Base-by-base conservation (phyloP, 164 flowering plant genomes). In the Warburgia ugandensis region DNA sequence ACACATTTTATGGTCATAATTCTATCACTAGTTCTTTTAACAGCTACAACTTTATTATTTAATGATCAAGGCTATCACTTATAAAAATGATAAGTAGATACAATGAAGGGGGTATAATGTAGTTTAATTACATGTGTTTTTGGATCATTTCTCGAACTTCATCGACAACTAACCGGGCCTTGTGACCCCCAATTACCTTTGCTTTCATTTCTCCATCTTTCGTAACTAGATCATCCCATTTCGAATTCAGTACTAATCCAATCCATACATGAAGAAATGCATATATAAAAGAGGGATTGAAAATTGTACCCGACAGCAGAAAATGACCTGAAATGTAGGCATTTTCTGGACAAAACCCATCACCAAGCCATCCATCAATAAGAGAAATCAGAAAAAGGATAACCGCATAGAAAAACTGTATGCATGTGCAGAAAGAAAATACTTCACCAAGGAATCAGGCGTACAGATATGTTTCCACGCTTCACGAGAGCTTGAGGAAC, bases 171-270 rank as follows among this genome's bases (percentile, higher is more conserved):
- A 84, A 70, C 99, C 96, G 84, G 25, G 94, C 95, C 56, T 92
- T 80, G 46, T 88, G 94, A 25, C 96, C 96, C 45, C 99, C 95
- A 42, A 88, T 88, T 17, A 92, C 84, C 65, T 92, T 94, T 42
- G 60, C 96, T 66, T 81, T 83, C 86, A 85, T 78, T 55, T 92
- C 95, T 27, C 95, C 96, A 68, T 92, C 99, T 55, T 78, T 81
- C 99, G 88, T 22, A 82, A 10, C 94, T 84, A 73, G 30, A 42
- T n/a, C 38, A 26, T 14, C 38, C 47, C 37, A 30, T 29, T 28
- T 21, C 12, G 14, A 48, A 16, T 9, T 35, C 8, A 28, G n/a
- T 5, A 17, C 6, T 2, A 25, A 19, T 22, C 10, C n/a, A n/a
- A n/a, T 26, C 2, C 0, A 21, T 3, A 7, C 5, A 20, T 8